Evolutionary conservation across 2,329 filamentous ascomycete species (phyloP).

Genomic region (Parastagonospora avenae): DNA sequence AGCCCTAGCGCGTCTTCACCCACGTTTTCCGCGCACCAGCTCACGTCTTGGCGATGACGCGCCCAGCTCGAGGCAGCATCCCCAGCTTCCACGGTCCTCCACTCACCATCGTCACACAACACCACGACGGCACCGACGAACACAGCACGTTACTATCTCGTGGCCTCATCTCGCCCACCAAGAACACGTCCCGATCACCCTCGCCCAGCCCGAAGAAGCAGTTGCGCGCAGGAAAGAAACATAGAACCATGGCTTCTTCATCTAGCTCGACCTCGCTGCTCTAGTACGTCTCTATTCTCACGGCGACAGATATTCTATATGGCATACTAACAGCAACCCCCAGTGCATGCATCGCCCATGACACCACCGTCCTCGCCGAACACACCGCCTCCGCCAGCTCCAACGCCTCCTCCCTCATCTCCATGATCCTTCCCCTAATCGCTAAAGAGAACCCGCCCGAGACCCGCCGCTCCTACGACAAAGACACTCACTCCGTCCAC

Average conservation of each 20-base stretch:
- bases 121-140: constrained; percentile 1
- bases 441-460: constrained; percentile 66
- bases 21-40: neutral
- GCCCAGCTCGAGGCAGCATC: constrained; percentile 25
- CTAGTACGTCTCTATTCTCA: constrained; percentile 34
- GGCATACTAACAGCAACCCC: constrained; percentile 15
- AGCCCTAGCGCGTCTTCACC: constrained; percentile 13
- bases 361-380: constrained; percentile 90
- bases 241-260: constrained; percentile 44
- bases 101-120: constrained; percentile 6
- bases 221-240: constrained; percentile 1
- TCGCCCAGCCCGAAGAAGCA: constrained; percentile 4
- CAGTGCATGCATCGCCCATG: constrained; percentile 92
- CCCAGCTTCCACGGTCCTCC: constrained; percentile 27
- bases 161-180: constrained; percentile 9
- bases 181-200: neutral
- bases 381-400: constrained; percentile 86
- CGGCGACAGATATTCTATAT: neutral
- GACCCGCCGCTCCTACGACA: constrained; percentile 92
- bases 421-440: constrained; percentile 95
- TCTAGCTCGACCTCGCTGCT: constrained; percentile 47
- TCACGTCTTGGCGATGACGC: constrained; percentile 30
- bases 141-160: constrained; percentile 10
- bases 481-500: constrained; percentile 91
- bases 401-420: constrained; percentile 84